Percentiles rank a stretch among this genome's conserved stretches.
Conservation (phyloP, 2,329 filamentous ascomycete genomes). For the Drechslerella dactyloides region DNA sequence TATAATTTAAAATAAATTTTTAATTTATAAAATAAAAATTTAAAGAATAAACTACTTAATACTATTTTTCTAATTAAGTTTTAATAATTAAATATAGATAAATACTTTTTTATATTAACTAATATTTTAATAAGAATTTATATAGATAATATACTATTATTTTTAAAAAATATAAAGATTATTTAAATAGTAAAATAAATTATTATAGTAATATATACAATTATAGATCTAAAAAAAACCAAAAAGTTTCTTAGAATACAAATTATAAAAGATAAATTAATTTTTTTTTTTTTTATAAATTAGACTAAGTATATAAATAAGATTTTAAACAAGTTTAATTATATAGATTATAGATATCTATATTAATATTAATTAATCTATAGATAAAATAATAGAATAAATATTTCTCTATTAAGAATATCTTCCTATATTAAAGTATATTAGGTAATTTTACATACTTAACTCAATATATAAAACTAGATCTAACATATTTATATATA, state of each 20-base stretch:
- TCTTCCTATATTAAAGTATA: too few relatives aligned
- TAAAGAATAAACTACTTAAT: too few relatives aligned
- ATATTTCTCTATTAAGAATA: too few relatives aligned
- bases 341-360: neutral
- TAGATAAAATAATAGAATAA: too few relatives aligned
- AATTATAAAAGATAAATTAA: conserved; percentile 1
- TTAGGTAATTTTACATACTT: neutral
- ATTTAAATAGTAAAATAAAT: too few relatives aligned
- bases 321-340: conserved; percentile 4
- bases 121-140: too few relatives aligned
- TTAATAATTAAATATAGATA: too few relatives aligned
- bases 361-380: neutral
- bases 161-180: too few relatives aligned
- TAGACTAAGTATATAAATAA: neutral
- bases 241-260: conserved; percentile 11
- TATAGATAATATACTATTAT: too few relatives aligned
- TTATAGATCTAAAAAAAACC: neutral
- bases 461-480: conserved; percentile 12
- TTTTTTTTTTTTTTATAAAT: conserved; percentile 6
- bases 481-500: conserved; percentile 18
- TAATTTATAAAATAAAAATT: too few relatives aligned
- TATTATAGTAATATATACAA: neutral
- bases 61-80: too few relatives aligned
- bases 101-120: too few relatives aligned
- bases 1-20: neutral